Conservation (phyloP, 192 early-diverging fungal species). For the Pilaira anomala region DNA sequence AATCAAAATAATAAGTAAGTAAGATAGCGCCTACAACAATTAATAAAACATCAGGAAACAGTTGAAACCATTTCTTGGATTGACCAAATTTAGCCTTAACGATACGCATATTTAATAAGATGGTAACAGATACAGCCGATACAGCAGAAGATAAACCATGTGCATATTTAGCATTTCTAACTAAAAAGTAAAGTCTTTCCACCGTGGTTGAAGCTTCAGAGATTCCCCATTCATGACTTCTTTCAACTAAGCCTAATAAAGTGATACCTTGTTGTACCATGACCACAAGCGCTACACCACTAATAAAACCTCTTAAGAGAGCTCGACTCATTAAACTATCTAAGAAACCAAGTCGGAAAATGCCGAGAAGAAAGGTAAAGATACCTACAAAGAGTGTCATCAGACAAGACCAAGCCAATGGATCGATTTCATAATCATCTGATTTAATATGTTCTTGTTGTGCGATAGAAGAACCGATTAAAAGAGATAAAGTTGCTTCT, state of each 20-base stretch:
- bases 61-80: slow-evolving; percentile 51
- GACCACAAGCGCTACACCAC: slow-evolving; percentile 91
- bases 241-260: slow-evolving; percentile 64
- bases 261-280: slow-evolving; percentile 82
- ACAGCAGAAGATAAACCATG: slow-evolving; percentile 71
- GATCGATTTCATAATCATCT: slow-evolving; percentile 37
- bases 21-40: slow-evolving; percentile 75
- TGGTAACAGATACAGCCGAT: slow-evolving; percentile 64
- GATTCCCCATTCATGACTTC: slow-evolving; percentile 41
- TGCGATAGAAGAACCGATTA: slow-evolving; percentile 24
- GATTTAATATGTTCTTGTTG: slow-evolving; percentile 35
- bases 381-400: slow-evolving; percentile 83
- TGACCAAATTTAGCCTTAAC: slow-evolving; percentile 50
- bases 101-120: slow-evolving; percentile 57
- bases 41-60: slow-evolving; percentile 89
- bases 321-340: slow-evolving; percentile 93
- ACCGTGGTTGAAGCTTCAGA: slow-evolving; percentile 73
- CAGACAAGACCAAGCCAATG: slow-evolving; percentile 60
- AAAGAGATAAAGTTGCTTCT: slow-evolving; percentile 50
- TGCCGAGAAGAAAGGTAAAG: slow-evolving; percentile 88
- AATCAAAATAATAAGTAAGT: slow-evolving; percentile 59
- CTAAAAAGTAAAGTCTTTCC: slow-evolving; percentile 67
- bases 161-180: slow-evolving; percentile 53
- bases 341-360: slow-evolving; percentile 95
- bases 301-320: slow-evolving; percentile 89